Percentiles rank a stretch among this genome's conserved stretches.
Conservation (phyloP, 208 protist species). For the Dictyostelium gargantuum region DNA sequence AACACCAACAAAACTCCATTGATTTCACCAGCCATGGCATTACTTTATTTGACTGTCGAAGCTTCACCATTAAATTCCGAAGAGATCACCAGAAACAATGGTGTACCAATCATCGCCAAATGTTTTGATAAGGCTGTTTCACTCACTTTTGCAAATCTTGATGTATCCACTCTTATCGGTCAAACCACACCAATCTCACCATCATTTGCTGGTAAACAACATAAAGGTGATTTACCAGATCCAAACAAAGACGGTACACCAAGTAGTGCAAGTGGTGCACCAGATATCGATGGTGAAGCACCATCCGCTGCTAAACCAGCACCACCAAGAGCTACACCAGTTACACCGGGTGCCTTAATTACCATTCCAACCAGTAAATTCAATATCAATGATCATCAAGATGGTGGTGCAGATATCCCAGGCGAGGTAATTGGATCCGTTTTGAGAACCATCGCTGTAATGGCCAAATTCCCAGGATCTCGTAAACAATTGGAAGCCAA, state of each 20-base stretch:
- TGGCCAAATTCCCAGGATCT: slow-evolving; percentile 55
- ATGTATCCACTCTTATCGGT: not conserved
- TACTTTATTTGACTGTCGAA: slow-evolving; percentile 91
- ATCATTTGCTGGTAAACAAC: slow-evolving; percentile 44
- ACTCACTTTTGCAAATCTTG: not conserved
- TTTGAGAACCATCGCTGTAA: not conserved
- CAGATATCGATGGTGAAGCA: not conserved
- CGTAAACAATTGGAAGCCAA: slow-evolving; percentile 29
- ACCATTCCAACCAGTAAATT: slow-evolving; percentile 34
- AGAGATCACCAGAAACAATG: slow-evolving; percentile 92
- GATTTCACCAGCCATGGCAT: slow-evolving; percentile 88
- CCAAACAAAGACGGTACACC: not conserved
- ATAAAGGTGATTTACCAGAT: slow-evolving; percentile 45
- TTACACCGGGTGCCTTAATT: not conserved
- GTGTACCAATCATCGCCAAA: slow-evolving; percentile 78
- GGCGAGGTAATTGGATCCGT: slow-evolving; percentile 1
- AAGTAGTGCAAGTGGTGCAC: not conserved
- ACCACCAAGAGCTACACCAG: not conserved
- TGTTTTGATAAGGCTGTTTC: slow-evolving; percentile 14
- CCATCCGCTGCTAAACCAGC: not conserved
- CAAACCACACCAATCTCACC: slow-evolving; percentile 55
- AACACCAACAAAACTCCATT: slow-evolving; percentile 76
- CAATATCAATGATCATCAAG: slow-evolving; percentile 34
- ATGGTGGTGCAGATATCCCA: slow-evolving; percentile 7
- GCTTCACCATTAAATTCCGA: slow-evolving; percentile 93